phyloP scores from a whole-genome alignment of 345 rosid genomes.

The Erodium maritimum region DNA sequence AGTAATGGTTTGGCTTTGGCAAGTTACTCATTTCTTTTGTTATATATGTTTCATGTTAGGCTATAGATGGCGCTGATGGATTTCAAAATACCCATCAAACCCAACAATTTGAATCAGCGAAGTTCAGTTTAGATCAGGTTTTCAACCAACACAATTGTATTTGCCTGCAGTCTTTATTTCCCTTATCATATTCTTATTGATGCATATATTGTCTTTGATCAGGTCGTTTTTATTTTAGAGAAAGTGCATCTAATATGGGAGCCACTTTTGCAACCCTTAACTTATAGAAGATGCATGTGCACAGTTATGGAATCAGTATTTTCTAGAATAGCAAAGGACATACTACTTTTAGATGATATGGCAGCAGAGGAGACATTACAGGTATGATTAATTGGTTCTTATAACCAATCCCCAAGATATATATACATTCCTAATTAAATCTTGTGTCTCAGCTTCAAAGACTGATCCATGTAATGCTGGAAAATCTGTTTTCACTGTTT shows the following conservation, averaged over 20 bases:
- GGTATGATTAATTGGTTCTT: conserved; percentile 22
- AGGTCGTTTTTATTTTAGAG: conserved; percentile 86
- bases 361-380: conserved; percentile 97
- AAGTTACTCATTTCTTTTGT: not conserved
- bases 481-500: conserved; percentile 49
- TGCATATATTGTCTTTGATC: conserved; percentile 10
- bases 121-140: conserved; percentile 86
- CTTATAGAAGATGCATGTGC: conserved; percentile 80
- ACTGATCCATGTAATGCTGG: conserved; percentile 66
- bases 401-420: not conserved
- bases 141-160: not conserved
- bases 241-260: conserved; percentile 94
- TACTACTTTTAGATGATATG: conserved; percentile 84
- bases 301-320: conserved; percentile 68
- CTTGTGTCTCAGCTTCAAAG: conserved; percentile 57
- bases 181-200: not conserved
- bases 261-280: conserved; percentile 63
- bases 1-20: not conserved
- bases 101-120: conserved; percentile 78
- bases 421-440: conserved; percentile 5
- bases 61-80: conserved; percentile 81
- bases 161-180: conserved; percentile 3
- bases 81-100: conserved; percentile 84
- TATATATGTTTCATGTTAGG: conserved; percentile 32
- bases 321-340: conserved; percentile 58